A percentile compares a stretch with the other conserved stretches of the same genome.
Conservation (phyloP, 2,329 filamentous ascomycete genomes). For the Hymenoscyphus repandus region DNA sequence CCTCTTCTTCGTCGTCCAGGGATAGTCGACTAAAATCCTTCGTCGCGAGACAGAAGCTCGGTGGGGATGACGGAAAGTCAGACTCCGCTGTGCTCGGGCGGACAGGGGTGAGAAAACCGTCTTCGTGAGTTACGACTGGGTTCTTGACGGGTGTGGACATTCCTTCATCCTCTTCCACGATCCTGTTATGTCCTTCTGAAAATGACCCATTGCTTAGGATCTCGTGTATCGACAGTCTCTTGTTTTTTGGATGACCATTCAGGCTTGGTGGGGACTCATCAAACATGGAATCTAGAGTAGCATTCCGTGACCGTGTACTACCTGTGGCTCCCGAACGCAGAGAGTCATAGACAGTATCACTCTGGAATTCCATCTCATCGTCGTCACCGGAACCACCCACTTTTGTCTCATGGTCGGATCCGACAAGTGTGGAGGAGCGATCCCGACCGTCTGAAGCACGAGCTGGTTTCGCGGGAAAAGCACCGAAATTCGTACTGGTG, state of each 20-base stretch:
- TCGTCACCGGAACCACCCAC: slow-evolving; percentile 65
- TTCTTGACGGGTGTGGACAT: slow-evolving; percentile 42
- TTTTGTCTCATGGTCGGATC: slow-evolving; percentile 60
- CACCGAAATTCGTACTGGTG: slow-evolving; percentile 18
- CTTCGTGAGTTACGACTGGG: slow-evolving; percentile 16
- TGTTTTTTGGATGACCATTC: slow-evolving; percentile 36
- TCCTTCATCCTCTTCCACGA: slow-evolving; percentile 59
- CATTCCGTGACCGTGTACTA: slow-evolving; percentile 61
- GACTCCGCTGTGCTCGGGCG: slow-evolving; percentile 14
- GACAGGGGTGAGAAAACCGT: slow-evolving; percentile 17
- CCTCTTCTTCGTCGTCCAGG: slow-evolving; percentile 58
- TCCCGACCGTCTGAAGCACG: slow-evolving; percentile 29
- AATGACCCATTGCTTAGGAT: slow-evolving; percentile 37
- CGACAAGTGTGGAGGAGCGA: slow-evolving; percentile 57
- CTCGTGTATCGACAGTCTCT: slow-evolving; percentile 30
- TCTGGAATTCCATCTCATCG: slow-evolving; percentile 73
- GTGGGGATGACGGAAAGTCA: slow-evolving; percentile 27
- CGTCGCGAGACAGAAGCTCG: slow-evolving; percentile 28
- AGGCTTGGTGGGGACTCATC: slow-evolving; percentile 68
- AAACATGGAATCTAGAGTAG: slow-evolving; percentile 73
- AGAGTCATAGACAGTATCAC: slow-evolving; percentile 73
- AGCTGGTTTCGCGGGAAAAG: slow-evolving; percentile 16
- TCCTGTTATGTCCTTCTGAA: slow-evolving; percentile 50
- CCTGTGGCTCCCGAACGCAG: slow-evolving; percentile 65
- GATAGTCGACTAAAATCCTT: slow-evolving; percentile 47